Base-by-base conservation (phyloP, 2,329 filamentous ascomycete genomes). In the Ceratocystis destructans region DNA sequence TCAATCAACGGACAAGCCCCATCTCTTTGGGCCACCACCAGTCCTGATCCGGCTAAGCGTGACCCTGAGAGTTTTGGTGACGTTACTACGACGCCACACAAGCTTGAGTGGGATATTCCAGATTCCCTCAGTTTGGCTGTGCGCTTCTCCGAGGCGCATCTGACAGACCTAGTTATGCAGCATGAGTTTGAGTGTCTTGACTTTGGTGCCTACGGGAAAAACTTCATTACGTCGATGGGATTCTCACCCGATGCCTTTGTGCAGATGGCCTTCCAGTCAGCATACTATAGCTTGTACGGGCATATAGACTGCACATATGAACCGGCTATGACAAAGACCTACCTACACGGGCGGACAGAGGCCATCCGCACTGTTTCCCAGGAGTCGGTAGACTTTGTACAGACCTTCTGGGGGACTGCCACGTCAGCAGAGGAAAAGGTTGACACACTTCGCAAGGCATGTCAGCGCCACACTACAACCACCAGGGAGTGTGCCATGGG, bases 261-360 rank as follows among this genome's bases (percentile, higher is more conserved):
- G 22, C 94, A 99, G 75, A 97, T 99, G 93, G 94, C 94, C 0
- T 96, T 96, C 78, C 94, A 99, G 75, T 93, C 93, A 3, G 93
- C 94, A 0, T 97, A 99, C 78, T 99, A 96, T 72, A 94, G 94
- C 1, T 82, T 99, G 6, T 99, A 97, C 71, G 94, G 94, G 2
- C 86, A 90, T 3, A 85, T 96, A 1, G 94, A 97, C 75, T 96
- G 90, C 73, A 94, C 92, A 0, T 99, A 99, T 74, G 94, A 99
- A 76, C 94, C 94, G 6, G 93, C 94, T 53, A 97, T 99, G 94
- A 99, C 94, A 64, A 99, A 99, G 75, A 80, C 88, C 68, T 99
- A 85, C 77, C 84, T 95, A 68, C 94, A 97, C 73, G 94, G 94
- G 10, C 88, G 94, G 59, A 99, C 94, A 0, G 94, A 99, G 76